Base-by-base conservation (phyloP, 169 alveolate genomes). In the Plasmodium fragile region DNA sequence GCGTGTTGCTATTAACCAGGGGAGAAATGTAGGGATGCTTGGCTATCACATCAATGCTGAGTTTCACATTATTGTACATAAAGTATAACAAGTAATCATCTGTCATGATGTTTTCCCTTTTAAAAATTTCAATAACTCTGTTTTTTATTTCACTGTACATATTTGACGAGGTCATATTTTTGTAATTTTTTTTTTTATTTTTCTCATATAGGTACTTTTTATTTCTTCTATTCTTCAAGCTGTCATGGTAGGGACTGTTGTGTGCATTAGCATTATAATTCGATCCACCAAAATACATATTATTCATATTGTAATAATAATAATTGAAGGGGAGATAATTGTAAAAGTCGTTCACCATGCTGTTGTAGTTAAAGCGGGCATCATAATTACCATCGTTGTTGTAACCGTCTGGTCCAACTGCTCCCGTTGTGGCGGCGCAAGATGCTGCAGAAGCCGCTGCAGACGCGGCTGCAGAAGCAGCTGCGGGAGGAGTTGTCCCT, bases 21-120 rank as follows among this genome's bases (percentile, higher is more conserved):
- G 83, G 90, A 5, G 94, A 30, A 16, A 90, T 90, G 45, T 90
- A 81, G 16, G 94, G 94, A 45, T 90, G 94, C n/a, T 80, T 78
- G 10, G 94, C 82, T 0, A 90, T 90, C 25, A 90, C 73, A 28
- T 90, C 92, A 41, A 90, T 69, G 41, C 73, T 90, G 18, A 90
- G 53, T 13, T 90, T 90, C 25, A 90, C 59, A 81, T 90, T 90
- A 70, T 90, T 90, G 30, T 90, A 90, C 84, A 90, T 81, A 25
- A 80, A 90, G 65, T 90, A 90, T 30, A 90, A 80, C 43, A 90
- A 90, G 49, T 90, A 90, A 65, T 90, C 92, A 81, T 90, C 94
- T 11, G 94, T 69, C 94, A 90, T 90, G 13, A 90, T 53, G 69
- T 90, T 90, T 90, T 90, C 94, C 70, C 94, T 90, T 32, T 71